These are phyloP conservation scores for Exophiala sideris DNA, from an alignment of 2,329 filamentous ascomycete species.

Conservation along the genomic window DNA sequence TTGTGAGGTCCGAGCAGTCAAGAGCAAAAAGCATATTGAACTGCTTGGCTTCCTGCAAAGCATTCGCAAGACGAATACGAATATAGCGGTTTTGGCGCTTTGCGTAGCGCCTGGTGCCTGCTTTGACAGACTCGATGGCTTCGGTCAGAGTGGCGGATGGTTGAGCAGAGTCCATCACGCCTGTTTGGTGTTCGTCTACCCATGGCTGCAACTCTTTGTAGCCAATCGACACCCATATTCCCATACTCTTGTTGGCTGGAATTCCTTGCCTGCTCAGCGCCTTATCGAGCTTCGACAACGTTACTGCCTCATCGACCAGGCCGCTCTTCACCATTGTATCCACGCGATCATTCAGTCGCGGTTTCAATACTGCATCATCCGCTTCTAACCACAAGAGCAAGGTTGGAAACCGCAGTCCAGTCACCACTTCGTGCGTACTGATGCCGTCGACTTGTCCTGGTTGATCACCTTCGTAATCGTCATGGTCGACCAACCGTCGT, in stretches of 20 bases:
- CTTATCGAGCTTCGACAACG: constrained; percentile 32
- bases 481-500: neutral
- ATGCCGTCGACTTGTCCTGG: constrained; percentile 22
- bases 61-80: constrained; percentile 71
- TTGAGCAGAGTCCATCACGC: constrained; percentile 1
- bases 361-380: constrained; percentile 62
- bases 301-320: constrained; percentile 57
- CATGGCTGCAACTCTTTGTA: constrained; percentile 87
- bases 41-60: constrained; percentile 56
- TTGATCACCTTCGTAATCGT: neutral
- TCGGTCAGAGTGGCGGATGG: constrained; percentile 1
- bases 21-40: constrained; percentile 68
- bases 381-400: constrained; percentile 87
- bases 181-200: constrained; percentile 42
- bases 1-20: constrained; percentile 67
- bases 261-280: constrained; percentile 46
- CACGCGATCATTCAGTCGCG: constrained; percentile 71
- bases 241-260: constrained; percentile 67
- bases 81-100: constrained; percentile 85
- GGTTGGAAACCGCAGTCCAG: constrained; percentile 52
- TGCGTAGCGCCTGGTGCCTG: constrained; percentile 82
- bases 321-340: constrained; percentile 75
- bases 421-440: constrained; percentile 17
- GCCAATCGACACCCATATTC: constrained; percentile 96
- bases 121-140: constrained; percentile 72